Evolutionary conservation across 164 flowering plant species (phyloP), one percentile per base, ranked within the genome.

Genomic region (Nelumbo lutea): DNA sequence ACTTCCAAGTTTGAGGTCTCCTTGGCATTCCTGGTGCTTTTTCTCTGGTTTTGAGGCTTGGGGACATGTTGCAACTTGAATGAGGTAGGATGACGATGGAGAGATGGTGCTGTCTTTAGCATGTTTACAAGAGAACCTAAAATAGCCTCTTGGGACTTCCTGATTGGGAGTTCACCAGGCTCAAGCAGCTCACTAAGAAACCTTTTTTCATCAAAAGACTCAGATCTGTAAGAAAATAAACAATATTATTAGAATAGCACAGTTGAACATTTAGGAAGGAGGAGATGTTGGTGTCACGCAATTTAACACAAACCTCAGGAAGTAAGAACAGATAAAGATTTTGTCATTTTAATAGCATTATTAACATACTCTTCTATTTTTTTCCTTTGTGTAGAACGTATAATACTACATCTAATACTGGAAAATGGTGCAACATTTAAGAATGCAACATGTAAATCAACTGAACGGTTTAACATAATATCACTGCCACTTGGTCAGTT

Each of bases 91-190:
- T 87, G 90, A 71, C 83, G 90, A 44, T 73, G 81, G 15, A 93
- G 88, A 66, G 98, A 96, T 43, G 86, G 83, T 13, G 98, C 97
- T 72, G 79, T 85, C 69, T 79, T 81, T 64, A 91, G 77, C 90
- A 89, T 86, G 9, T 59, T 74, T 6, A 87, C 87, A 46, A 91
- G 90, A 62, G 82, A 85, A 73, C 98, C 96, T 59, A 91, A 85
- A 70, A 91, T 93, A 66, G 91, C 93, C 78, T 82, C 88, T 73
- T 82, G 92, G 39, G 95, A 87, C 73, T 82, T 83, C 68, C 70
- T 83, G 6, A 64, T 67, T 7, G 79, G 82, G 61, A 71, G 42
- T 51, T 76, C 85, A 51, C 82, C 82, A 45, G 85, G 67, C 53
- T 80, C 86, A 52, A 73, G 56, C 14, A 67, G 79, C 53, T 83